Evolutionary conservation across 345 rosid genomes (phyloP).

Genomic region (Rhodamnia rubescens): DNA sequence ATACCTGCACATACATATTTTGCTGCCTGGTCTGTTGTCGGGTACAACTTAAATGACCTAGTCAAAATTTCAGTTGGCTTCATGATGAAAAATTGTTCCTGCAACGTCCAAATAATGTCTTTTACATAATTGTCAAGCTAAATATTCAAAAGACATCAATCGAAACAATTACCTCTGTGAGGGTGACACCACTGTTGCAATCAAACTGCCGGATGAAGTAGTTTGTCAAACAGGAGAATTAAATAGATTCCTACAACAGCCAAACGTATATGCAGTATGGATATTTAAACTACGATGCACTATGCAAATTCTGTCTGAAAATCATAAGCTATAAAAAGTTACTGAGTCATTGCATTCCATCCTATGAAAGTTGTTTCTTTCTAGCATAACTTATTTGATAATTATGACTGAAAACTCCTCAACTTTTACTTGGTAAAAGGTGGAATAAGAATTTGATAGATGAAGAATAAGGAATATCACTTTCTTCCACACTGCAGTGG

Average conservation of each 20-base stretch:
- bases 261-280: not conserved
- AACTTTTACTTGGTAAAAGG: not conserved
- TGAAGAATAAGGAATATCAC: not conserved
- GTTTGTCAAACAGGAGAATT: not conserved
- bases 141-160: not conserved
- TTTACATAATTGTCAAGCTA: not conserved
- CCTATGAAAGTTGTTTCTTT: not conserved
- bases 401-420: not conserved
- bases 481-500: not conserved
- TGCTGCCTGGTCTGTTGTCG: constrained; percentile 80
- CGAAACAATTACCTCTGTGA: constrained; percentile 47
- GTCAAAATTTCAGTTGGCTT: constrained; percentile 51
- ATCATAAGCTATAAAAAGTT: not conserved
- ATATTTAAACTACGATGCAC: not conserved
- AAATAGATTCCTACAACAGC: not conserved
- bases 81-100: constrained; percentile 92
- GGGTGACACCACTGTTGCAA: constrained; percentile 70
- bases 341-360: not conserved
- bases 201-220: constrained; percentile 43
- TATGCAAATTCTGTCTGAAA: not conserved
- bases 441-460: not conserved
- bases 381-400: not conserved
- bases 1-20: constrained; percentile 60
- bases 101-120: constrained; percentile 3
- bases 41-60: constrained; percentile 66